Base-by-base conservation (phyloP, 805 yeast species). In the Candida taoyuanica region DNA sequence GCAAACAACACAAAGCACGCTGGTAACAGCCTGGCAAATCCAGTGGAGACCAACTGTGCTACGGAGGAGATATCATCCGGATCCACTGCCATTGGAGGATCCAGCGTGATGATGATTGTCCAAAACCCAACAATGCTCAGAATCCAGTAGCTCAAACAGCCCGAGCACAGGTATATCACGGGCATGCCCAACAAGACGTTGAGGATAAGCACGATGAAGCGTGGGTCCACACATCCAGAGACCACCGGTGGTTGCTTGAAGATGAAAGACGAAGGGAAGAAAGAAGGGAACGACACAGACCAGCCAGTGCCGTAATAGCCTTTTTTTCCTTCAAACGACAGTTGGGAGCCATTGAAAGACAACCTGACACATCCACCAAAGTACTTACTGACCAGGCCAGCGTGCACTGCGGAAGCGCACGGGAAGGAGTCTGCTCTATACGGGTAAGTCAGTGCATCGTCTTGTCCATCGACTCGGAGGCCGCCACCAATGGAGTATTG, bases 351-450 rank as follows among this genome's bases (percentile, higher is more conserved):
- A 7, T 60, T 53, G 57, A 76, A 80, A 2, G 76, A 62, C 14
- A 84, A 47, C 35, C 71, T 66, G 1, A 85, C 88, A 56, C 91
- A 82, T 0, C 95, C 96, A 2, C 98, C 98, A 41, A 64, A 65
- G 19, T 69, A 53, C 12, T 91, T 81, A 0, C 93, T 81, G 1
- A 88, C 63, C 0, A 80, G 59, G 2, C 96, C 96, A 2, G 89
- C 78, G 59, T 89, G 96, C 4, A 85, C 75, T 0, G 93, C 97
- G 3, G 96, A 83, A 0, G 88, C 91, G 58, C 98, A 89, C 0
- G 91, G 81, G 50, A 69, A 88, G 1, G 96, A 85, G 61, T 89
- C 98, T 0, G 86, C 89, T 46, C 98, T 68, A 55, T 87, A 89
- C 0, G 89, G 88, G 18, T 62, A 50, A 0, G 85, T 64, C 7